phyloP scores from a whole-genome alignment of 1,284 basidiomycete species.

The Veloboletus limbatus region DNA sequence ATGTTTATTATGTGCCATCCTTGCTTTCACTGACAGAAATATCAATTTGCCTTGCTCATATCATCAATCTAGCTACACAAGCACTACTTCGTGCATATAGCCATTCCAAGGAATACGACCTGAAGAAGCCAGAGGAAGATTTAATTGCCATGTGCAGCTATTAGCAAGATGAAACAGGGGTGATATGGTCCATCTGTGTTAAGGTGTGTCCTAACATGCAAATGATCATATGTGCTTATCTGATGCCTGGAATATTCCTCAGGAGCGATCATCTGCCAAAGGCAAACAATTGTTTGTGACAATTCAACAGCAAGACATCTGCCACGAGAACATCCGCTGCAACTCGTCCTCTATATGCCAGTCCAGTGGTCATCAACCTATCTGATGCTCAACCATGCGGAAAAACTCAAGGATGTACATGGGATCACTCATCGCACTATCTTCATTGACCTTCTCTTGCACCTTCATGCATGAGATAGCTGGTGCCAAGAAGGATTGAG shows the following conservation, averaged over 20 bases:
- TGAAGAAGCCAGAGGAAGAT: background rate
- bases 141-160: background rate
- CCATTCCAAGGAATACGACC: background rate
- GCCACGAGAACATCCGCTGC: background rate
- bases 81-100: background rate
- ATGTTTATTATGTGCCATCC: no score
- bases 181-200: background rate
- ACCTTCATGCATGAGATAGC: conserved; percentile 12
- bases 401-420: background rate
- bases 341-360: background rate
- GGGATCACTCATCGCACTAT: no score
- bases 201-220: no score
- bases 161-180: background rate
- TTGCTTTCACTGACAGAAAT: background rate
- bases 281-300: background rate
- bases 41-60: background rate
- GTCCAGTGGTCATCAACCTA: background rate
- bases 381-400: background rate
- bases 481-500: conserved; percentile 7
- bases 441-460: no score
- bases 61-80: conserved; percentile 1
- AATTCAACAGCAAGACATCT: background rate
- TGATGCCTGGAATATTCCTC: background rate
- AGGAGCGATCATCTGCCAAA: conserved; percentile 1
- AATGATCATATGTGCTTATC: background rate